phyloP scores from a whole-genome alignment of 176 grass and related monocot genomes.

The Otatea glauca region DNA sequence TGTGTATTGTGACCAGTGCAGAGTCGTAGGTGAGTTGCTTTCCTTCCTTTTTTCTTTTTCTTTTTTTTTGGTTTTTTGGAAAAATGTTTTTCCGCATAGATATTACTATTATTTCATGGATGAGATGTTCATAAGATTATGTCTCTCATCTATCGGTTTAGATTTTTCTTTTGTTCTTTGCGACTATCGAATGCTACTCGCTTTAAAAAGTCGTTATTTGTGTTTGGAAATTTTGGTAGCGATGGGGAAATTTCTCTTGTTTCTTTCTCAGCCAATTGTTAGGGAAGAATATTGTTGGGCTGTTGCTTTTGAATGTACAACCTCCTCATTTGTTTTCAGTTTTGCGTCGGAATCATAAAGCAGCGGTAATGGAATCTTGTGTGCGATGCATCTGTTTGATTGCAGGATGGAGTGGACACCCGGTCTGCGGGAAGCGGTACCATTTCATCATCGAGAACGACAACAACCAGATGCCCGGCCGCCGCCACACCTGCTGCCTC shows the following conservation, averaged over 20 bases:
- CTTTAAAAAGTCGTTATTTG: neutral
- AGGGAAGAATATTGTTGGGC: conserved; percentile 18
- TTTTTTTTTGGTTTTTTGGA: neutral
- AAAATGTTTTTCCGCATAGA: neutral
- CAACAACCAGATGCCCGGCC: conserved; percentile 50
- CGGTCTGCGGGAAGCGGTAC: conserved; percentile 91
- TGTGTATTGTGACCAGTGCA: conserved; percentile 96
- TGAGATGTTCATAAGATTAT: neutral
- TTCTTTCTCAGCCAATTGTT: neutral
- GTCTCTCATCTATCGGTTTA: neutral
- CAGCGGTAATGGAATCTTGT: conserved; percentile 29
- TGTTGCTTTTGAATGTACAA: conserved; percentile 41
- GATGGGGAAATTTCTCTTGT: neutral
- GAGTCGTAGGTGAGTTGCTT: conserved; percentile 86
- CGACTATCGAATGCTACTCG: too few species aligned
- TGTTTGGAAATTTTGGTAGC: neutral
- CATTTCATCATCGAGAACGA: conserved; percentile 98
- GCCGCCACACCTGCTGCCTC: conserved; percentile 65
- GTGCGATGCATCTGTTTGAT: conserved; percentile 39
- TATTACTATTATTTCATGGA: neutral
- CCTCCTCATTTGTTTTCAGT: neutral
- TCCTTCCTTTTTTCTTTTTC: too few species aligned
- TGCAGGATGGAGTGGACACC: conserved; percentile 94
- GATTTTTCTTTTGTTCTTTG: neutral
- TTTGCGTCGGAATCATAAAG: conserved; percentile 5